Conservation (phyloP, 768 basidiomycete species). For the Daedalea quercina region DNA sequence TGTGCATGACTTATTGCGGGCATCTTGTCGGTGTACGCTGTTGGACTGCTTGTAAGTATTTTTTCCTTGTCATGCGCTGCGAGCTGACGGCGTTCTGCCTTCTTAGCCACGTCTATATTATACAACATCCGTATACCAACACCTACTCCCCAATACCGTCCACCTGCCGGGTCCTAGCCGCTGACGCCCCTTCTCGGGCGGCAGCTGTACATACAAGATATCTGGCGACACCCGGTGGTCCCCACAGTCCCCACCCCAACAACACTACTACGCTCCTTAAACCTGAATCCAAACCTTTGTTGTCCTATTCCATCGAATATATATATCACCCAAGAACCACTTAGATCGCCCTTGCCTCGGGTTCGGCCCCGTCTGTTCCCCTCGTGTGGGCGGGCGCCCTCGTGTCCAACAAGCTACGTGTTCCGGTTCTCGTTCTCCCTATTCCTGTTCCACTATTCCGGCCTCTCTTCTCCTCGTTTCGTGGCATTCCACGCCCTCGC, state of each 20-base stretch:
- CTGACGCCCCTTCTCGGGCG: not conserved
- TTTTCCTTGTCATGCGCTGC: not conserved
- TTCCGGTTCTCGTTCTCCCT: no score
- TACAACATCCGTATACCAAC: slow-evolving; percentile 1
- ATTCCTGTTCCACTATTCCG: not conserved
- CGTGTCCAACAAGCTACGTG: not conserved
- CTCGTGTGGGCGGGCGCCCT: not conserved
- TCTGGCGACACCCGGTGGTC: slow-evolving; percentile 1
- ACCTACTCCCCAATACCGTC: not conserved
- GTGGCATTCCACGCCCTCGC: not conserved
- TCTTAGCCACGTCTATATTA: slow-evolving; percentile 1
- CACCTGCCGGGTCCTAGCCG: not conserved
- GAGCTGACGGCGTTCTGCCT: not conserved
- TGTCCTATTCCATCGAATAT: not conserved
- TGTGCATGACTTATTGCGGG: slow-evolving; percentile 1
- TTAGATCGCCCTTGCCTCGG: not conserved
- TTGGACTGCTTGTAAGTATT: slow-evolving; percentile 14
- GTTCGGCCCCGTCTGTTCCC: not conserved
- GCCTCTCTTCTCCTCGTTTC: not conserved
- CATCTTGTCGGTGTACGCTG: slow-evolving; percentile 13
- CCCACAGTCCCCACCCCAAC: no score
- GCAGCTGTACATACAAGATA: not conserved
- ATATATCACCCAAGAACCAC: not conserved
- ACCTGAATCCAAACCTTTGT: not conserved
- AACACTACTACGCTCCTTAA: slow-evolving; percentile 1